Evolutionary conservation across 768 basidiomycete genomes (phyloP).

Genomic region (Podaxis sp.): DNA sequence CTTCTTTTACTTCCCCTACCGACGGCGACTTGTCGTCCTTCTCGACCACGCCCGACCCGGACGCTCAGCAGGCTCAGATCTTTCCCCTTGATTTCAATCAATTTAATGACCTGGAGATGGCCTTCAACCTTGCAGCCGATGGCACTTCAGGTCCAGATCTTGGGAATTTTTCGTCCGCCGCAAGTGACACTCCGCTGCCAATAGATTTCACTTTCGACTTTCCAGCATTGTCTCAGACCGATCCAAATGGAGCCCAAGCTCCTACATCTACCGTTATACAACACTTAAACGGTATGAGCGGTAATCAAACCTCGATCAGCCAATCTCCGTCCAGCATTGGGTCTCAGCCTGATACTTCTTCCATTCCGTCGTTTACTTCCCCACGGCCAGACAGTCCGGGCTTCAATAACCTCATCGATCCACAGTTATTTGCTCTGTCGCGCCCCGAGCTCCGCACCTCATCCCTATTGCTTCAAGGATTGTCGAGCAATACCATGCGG

Average conservation of each 20-base stretch:
- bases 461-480: not conserved
- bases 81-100: conserved; percentile 1
- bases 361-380: not conserved
- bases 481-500: not conserved
- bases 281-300: not conserved
- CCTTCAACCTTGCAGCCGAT: not conserved
- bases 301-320: not conserved
- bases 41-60: conserved; percentile 4
- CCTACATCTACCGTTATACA: not conserved
- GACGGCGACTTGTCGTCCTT: not conserved
- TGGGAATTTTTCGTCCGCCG: not conserved
- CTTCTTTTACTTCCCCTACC: conserved; percentile 5
- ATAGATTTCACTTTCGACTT: not conserved
- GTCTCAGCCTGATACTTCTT: too few relatives aligned
- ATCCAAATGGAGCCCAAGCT: not conserved
- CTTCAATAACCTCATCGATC: conserved; percentile 26
- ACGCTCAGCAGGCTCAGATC: not conserved
- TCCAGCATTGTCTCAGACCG: not conserved
- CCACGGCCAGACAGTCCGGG: not conserved
- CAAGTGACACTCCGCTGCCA: not conserved
- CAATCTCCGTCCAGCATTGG: not conserved
- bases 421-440: conserved; percentile 26
- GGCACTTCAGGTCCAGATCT: not conserved
- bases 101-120: conserved; percentile 10
- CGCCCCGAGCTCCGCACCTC: conserved; percentile 5